Conservation (phyloP, 2,329 filamentous ascomycete genomes). For the Chaetomiaceae sp. region DNA sequence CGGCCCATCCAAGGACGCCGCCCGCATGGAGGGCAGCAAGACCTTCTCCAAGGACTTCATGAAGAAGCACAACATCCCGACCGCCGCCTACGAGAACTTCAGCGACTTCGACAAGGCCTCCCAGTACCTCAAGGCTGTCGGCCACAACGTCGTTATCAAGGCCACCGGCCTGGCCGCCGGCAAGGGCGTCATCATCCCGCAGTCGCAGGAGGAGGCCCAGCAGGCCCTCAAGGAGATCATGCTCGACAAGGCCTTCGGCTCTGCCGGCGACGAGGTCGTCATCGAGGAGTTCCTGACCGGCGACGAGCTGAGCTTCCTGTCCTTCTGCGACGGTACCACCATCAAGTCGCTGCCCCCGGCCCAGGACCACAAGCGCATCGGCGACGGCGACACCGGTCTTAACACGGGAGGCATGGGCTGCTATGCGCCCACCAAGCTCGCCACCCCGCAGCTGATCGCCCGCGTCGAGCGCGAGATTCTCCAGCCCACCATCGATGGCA, state of each 20-base stretch:
- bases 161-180: constrained; percentile 87
- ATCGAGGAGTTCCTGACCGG: constrained; percentile 92
- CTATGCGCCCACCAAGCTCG: constrained; percentile 84
- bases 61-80: constrained; percentile 84
- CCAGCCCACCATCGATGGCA: constrained; percentile 83
- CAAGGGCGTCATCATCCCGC: constrained; percentile 90
- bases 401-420: constrained; percentile 99
- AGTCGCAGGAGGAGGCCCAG: constrained; percentile 75
- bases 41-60: constrained; percentile 98
- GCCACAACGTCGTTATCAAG: constrained; percentile 84
- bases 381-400: constrained; percentile 81
- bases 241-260: constrained; percentile 79
- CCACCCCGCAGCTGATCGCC: constrained; percentile 68
- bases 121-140: constrained; percentile 66
- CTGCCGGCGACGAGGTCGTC: constrained; percentile 84
- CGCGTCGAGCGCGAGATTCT: constrained; percentile 76
- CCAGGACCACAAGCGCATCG: constrained; percentile 94
- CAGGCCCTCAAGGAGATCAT: constrained; percentile 83
- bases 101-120: constrained; percentile 66
- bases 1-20: constrained; percentile 78
- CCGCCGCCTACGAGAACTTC: constrained; percentile 88
- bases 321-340: constrained; percentile 84
- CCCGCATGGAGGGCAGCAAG: constrained; percentile 92
- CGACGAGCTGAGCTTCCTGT: constrained; percentile 86
- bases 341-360: constrained; percentile 81